phyloP scores from a whole-genome alignment of 805 yeast genomes.

The Metschnikowia gruessii region DNA sequence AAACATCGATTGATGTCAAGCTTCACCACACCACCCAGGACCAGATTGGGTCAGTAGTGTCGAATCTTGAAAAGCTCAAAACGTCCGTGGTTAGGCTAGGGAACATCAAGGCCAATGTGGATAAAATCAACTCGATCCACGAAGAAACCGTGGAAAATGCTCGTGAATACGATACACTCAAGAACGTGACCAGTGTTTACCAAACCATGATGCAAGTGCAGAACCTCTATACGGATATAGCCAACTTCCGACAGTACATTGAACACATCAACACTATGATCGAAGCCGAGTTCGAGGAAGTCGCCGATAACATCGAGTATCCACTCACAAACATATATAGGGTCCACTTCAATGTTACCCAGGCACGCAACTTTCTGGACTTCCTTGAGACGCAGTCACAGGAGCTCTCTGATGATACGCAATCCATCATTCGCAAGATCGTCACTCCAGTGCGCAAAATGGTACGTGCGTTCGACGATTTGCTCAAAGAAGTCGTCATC shows the following conservation, averaged over 20 bases:
- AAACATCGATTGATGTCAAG: constrained; percentile 71
- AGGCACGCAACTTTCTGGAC: constrained; percentile 75
- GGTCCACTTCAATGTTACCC: constrained; percentile 68
- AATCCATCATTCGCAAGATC: constrained; percentile 59
- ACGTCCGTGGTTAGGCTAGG: constrained; percentile 37
- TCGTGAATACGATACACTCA: constrained; percentile 64
- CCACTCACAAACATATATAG: constrained; percentile 54
- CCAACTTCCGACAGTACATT: constrained; percentile 51
- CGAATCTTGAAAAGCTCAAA: constrained; percentile 50
- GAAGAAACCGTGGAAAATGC: constrained; percentile 58
- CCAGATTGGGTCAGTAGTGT: constrained; percentile 55
- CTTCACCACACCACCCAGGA: constrained; percentile 65
- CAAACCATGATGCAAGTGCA: constrained; percentile 72
- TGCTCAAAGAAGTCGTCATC: constrained; percentile 63
- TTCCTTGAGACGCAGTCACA: constrained; percentile 57
- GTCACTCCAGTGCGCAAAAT: constrained; percentile 45
- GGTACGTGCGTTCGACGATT: constrained; percentile 56
- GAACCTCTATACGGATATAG: constrained; percentile 59
- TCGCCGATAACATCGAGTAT: constrained; percentile 31
- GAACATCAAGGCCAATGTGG: constrained; percentile 39
- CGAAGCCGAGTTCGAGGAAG: constrained; percentile 40
- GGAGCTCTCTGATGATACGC: constrained; percentile 56
- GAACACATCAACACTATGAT: constrained; percentile 52
- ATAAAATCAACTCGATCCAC: constrained; percentile 48
- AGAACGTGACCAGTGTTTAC: constrained; percentile 62